A percentile compares a stretch with the other conserved stretches of the same genome.
Conservation (phyloP, 2,329 filamentous ascomycete species). For the Fusarium tjaetaba region DNA sequence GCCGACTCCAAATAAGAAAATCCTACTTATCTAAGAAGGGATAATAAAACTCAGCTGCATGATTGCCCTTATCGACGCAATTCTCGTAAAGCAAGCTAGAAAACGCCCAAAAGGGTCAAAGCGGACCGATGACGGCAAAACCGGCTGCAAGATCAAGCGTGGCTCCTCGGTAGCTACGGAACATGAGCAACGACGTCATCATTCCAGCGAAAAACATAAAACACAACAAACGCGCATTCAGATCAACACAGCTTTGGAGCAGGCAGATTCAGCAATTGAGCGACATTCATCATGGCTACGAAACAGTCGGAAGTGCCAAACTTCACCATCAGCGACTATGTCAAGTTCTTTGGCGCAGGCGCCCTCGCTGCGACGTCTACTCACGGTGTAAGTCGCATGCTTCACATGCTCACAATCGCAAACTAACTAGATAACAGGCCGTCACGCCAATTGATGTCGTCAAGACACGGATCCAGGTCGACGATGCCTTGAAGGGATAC, state of each 20-base stretch:
- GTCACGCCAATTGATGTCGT: constrained; percentile 73
- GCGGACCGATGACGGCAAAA: constrained; percentile 30
- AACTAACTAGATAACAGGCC: constrained; percentile 51
- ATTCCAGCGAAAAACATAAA: constrained; percentile 24
- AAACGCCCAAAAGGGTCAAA: constrained; percentile 16
- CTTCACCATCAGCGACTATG: constrained; percentile 57
- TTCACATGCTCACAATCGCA: neutral
- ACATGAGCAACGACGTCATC: constrained; percentile 25
- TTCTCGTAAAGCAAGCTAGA: neutral
- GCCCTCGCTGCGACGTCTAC: constrained; percentile 63
- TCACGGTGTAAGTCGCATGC: constrained; percentile 55
- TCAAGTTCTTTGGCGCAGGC: constrained; percentile 64
- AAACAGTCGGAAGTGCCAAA: constrained; percentile 49
- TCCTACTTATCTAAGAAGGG: neutral
- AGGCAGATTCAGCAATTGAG: neutral
- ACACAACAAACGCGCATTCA: constrained; percentile 7
- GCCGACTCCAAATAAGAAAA: neutral
- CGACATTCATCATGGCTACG: constrained; percentile 32
- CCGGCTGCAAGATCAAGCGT: constrained; percentile 15
- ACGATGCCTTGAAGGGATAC: constrained; percentile 84
- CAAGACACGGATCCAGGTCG: constrained; percentile 92
- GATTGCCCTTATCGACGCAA: neutral
- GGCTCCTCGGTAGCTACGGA: constrained; percentile 23
- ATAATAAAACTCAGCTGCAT: neutral
- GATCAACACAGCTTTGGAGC: neutral